Conservation (phyloP, 805 yeast species). For the Zygotorulaspora sp. region DNA sequence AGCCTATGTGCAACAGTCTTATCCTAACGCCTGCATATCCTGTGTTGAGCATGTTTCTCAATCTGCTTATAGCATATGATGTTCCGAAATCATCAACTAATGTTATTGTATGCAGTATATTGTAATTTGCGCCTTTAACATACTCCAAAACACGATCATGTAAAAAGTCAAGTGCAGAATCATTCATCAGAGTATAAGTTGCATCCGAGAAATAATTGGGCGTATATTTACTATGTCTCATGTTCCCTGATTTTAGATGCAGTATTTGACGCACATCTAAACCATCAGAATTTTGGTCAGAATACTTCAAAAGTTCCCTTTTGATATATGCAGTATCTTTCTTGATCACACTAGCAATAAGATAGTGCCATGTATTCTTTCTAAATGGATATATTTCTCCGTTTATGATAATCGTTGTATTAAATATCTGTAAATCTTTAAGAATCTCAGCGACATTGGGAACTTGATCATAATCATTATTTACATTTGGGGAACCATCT, state of each 20-base stretch:
- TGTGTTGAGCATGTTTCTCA: slow-evolving; percentile 33
- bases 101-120: slow-evolving; percentile 42
- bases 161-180: slow-evolving; percentile 17
- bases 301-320: slow-evolving; percentile 17
- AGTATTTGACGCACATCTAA: slow-evolving; percentile 31
- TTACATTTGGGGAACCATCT: slow-evolving; percentile 8
- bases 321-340: slow-evolving; percentile 45
- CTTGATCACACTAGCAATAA: slow-evolving; percentile 48
- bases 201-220: slow-evolving; percentile 42
- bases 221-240: slow-evolving; percentile 47
- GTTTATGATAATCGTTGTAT: slow-evolving; percentile 59
- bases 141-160: slow-evolving; percentile 24
- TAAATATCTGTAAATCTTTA: slow-evolving; percentile 39
- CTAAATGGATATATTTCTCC: slow-evolving; percentile 60
- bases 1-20: slow-evolving; percentile 36
- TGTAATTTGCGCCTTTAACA: slow-evolving; percentile 17
- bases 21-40: slow-evolving; percentile 38
- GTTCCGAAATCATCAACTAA: slow-evolving; percentile 54
- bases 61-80: slow-evolving; percentile 39
- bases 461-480: slow-evolving; percentile 17
- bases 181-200: slow-evolving; percentile 32
- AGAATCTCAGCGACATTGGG: slow-evolving; percentile 29
- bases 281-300: slow-evolving; percentile 5
- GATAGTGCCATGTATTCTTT: slow-evolving; percentile 49
- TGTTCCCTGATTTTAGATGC: slow-evolving; percentile 28